These are phyloP conservation scores for Penicillium polonicum DNA, from an alignment of 2,329 filamentous ascomycete species.

Conservation along the genomic window DNA sequence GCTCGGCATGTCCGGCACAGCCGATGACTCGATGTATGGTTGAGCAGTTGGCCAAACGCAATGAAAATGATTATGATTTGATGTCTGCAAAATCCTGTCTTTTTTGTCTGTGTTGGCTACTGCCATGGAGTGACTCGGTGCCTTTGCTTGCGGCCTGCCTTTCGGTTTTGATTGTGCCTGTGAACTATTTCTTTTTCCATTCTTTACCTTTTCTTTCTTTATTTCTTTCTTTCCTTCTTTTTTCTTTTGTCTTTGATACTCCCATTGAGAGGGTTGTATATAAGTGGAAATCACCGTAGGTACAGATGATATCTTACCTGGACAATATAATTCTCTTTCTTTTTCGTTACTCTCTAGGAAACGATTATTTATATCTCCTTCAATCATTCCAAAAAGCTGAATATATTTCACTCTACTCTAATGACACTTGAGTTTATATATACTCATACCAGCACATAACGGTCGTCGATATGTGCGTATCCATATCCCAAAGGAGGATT, in stretches of 20 bases:
- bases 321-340: background rate
- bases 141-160: background rate
- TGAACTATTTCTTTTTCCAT: background rate
- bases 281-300: background rate
- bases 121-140: slow-evolving; percentile 1
- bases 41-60: slow-evolving; percentile 13
- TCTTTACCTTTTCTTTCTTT: background rate
- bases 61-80: slow-evolving; percentile 11
- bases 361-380: background rate
- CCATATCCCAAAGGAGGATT: background rate
- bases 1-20: slow-evolving; percentile 22
- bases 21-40: slow-evolving; percentile 37
- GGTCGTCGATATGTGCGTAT: background rate
- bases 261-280: background rate
- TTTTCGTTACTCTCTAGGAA: background rate
- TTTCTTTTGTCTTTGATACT: background rate
- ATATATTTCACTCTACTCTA: background rate
- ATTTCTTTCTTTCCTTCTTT: background rate
- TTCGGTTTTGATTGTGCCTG: background rate
- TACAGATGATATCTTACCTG: background rate
- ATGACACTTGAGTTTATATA: too few species aligned
- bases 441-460: too few species aligned
- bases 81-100: background rate
- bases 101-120: background rate
- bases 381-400: background rate